Evolutionary conservation across 805 yeast genomes (phyloP), one percentile per base, ranked within the genome.

Genomic region (Cyberlindnera mississippiensis): DNA sequence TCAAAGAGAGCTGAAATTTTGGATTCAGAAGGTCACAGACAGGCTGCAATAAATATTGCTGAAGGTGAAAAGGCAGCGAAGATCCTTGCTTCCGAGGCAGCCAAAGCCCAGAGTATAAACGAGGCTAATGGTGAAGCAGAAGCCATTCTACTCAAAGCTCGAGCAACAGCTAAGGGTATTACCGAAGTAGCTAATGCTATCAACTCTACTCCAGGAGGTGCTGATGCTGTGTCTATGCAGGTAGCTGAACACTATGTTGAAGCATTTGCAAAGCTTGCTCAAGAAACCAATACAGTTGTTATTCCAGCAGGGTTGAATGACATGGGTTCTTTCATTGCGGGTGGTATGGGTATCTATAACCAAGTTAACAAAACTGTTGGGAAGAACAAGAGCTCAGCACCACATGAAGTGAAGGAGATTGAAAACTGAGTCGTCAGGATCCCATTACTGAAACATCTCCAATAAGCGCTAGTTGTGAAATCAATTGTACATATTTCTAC

Each of bases 1-100:
- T 80, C 89, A 38, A 87, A 87, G 61, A 71, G 95, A 46, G 95
- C 96, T 2, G 91, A 86, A 61, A 86, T 86, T 50, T 72, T 86
- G 57, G 95, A 86, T 56, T 79, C 88, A 34, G 96, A 86, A 65
- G 96, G 96, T 62, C 77, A 75, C 40, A 75, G 89, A 59, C 88
- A 83, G 58, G 71, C 87, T 28, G 82, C 77, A 37, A 86, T 87
- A 60, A 87, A 87, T 59, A 79, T 82, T 46, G 89, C 93, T 42
- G 95, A 86, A 63, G 95, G 95, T 60, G 82, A 79, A 49, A 84
- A 82, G 59, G 78, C 75, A 44, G 72, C 86, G 1, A 73, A 75
- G 36, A 82, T 85, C 46, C 71, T 85, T 49, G 80, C 81, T n/a
- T 83, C 91, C 4, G 91, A 85, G 62, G 91, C 86, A 45, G 61